phyloP scores from a whole-genome alignment of 139 green algal species.

The Chlamydomonas schloesseri region DNA sequence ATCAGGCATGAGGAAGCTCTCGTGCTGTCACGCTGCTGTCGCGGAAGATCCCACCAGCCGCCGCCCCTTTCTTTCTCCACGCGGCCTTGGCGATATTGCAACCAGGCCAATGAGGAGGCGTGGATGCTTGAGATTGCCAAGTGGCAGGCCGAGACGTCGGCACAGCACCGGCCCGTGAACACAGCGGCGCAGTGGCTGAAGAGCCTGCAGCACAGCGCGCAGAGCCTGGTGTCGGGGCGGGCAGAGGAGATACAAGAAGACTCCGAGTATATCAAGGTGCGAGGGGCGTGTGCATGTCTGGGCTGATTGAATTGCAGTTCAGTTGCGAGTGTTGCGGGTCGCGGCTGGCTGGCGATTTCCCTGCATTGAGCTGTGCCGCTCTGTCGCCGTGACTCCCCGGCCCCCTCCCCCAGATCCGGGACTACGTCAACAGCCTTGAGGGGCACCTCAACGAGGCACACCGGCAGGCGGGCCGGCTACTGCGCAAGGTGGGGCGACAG shows the following conservation, averaged over 20 bases:
- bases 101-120: conserved; percentile 80
- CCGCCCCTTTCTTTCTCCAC: too few species aligned
- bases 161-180: conserved; percentile 55
- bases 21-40: too few species aligned
- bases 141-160: conserved; percentile 58
- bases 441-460: conserved; percentile 87
- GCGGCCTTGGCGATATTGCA: too few species aligned
- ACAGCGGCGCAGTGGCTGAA: conserved; percentile 68
- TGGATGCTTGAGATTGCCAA: conserved; percentile 84
- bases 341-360: too few species aligned
- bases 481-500: conserved; percentile 28
- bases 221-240: conserved; percentile 66
- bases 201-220: conserved; percentile 64
- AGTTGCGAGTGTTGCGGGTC: too few species aligned
- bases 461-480: conserved; percentile 37
- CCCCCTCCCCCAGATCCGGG: conserved; percentile 53
- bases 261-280: conserved; percentile 83
- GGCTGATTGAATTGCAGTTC: too few species aligned
- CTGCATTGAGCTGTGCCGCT: too few species aligned
- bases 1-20: too few species aligned
- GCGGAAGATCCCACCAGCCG: too few species aligned
- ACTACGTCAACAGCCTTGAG: conserved; percentile 90
- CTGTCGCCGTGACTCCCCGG: too few species aligned
- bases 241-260: conserved; percentile 84
- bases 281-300: too few species aligned